These are phyloP conservation scores for Nigrospora osmanthi DNA, from an alignment of 2,329 filamentous ascomycete genomes.

Conservation along the genomic window DNA sequence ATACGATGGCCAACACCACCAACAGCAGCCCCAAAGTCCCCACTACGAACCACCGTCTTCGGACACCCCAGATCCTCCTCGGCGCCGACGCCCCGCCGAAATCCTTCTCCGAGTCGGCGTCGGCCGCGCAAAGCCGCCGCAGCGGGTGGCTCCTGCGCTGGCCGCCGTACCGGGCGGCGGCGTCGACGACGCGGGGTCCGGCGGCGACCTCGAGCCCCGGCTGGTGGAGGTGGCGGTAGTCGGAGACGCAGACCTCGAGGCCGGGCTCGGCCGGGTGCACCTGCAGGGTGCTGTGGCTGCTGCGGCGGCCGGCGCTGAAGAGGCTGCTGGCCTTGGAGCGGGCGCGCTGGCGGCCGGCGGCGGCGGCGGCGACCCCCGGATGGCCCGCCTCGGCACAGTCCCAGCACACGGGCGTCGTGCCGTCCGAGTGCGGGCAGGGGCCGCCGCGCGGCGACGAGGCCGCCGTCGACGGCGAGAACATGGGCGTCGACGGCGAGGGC, in stretches of 20 bases:
- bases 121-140: too few species aligned
- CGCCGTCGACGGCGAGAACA: background rate
- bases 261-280: constrained; percentile 1
- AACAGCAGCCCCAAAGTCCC: too few species aligned
- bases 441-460: background rate
- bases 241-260: background rate
- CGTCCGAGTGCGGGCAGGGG: background rate
- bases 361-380: background rate
- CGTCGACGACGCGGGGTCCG: background rate
- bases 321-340: constrained; percentile 1
- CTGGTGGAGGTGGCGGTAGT: background rate
- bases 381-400: constrained; percentile 1
- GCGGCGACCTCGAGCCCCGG: background rate
- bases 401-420: background rate
- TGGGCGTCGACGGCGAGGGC: background rate
- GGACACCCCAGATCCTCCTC: too few species aligned
- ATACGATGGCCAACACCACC: too few species aligned
- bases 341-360: background rate
- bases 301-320: background rate
- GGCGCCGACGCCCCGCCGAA: too few species aligned
- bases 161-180: background rate
- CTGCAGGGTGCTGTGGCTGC: background rate
- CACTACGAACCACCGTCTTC: too few species aligned
- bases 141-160: background rate
- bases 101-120: too few species aligned